Evolutionary conservation across 225 moss, liverwort and hornwort species (phyloP), one percentile per base, ranked within the genome.

Genomic region (Marchantia paleacea): DNA sequence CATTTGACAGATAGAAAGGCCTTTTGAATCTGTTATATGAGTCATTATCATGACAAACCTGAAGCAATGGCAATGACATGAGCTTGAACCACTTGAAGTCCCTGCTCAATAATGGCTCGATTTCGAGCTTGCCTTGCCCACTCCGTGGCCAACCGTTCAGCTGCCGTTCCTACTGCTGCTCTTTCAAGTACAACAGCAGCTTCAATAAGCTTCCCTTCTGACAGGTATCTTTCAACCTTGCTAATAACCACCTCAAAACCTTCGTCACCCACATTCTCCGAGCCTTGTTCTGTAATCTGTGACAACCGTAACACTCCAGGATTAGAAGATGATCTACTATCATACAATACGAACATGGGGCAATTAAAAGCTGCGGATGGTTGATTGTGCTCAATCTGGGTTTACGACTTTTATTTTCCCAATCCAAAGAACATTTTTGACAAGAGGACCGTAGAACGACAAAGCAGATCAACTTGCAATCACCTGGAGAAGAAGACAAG

Each of bases 81-180:
- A 9, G 88, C 88, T 81, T 83, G 83, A 47, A 88, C 74, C 50
- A 63, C 83, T 72, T 79, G 83, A 10, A 88, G 83, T 60, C 75
- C 88, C 78, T 88, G 88, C 61, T 88, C 88, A 48, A 88, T 85
- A 62, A 88, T 69, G 29, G 85, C 85, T 81, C 85, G 75, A 78
- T 88, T 85, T 25, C 85, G 78, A 65, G 85, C 88, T 77, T 88
- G 85, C 75, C 28, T 88, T 58, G 81, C 85, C 88, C 88, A 88
- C 71, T 85, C 88, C 26, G 65, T 65, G 30, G 83, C 88, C 31
- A 88, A 71, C 66, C 72, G 71, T 55, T 88, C 85, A 22, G 88
- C 88, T 71, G 85, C 85, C 50, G 88, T 88, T 30, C 88, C 88
- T 19, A 72, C 67, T 29, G 75, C 83, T 49, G 81, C 88, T 71